A percentile compares a stretch with the other conserved stretches of the same genome.
Conservation (phyloP, 2,329 filamentous ascomycete genomes). For the Albophoma yamanashiensis region DNA sequence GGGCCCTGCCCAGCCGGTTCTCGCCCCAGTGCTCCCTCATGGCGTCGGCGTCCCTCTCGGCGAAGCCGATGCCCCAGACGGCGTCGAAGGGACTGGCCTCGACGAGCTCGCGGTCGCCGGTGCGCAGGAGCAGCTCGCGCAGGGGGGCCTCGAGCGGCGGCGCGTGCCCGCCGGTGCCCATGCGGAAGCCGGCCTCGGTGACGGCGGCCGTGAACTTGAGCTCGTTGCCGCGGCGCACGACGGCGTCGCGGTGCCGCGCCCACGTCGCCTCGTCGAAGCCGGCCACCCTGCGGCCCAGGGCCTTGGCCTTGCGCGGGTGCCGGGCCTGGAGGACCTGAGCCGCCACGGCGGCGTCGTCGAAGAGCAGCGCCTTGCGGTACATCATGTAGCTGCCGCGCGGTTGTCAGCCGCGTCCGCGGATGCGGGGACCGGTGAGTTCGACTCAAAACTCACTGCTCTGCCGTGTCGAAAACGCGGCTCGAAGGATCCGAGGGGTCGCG, state of each 20-base stretch:
- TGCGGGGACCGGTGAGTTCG: too few species aligned
- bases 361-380: slow-evolving; percentile 41
- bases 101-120: slow-evolving; percentile 49
- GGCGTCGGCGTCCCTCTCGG: slow-evolving; percentile 33
- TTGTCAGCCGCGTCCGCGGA: background rate
- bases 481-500: slow-evolving; percentile 22
- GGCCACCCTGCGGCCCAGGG: slow-evolving; percentile 42
- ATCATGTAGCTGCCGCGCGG: slow-evolving; percentile 38
- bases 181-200: slow-evolving; percentile 14
- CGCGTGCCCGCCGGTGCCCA: slow-evolving; percentile 9
- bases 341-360: slow-evolving; percentile 32
- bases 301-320: slow-evolving; percentile 37
- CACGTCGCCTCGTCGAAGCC: slow-evolving; percentile 41
- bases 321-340: slow-evolving; percentile 34
- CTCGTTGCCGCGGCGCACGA: slow-evolving; percentile 47
- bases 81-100: slow-evolving; percentile 50
- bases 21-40: slow-evolving; percentile 45
- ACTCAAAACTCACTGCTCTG: slow-evolving; percentile 32
- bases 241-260: slow-evolving; percentile 35
- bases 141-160: slow-evolving; percentile 27
- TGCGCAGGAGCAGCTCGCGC: slow-evolving; percentile 38
- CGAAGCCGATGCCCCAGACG: slow-evolving; percentile 58
- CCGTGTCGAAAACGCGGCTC: slow-evolving; percentile 32
- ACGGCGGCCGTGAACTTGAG: slow-evolving; percentile 46
- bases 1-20: slow-evolving; percentile 53